Evolutionary conservation across 1,284 basidiomycete species (phyloP).

Genomic region (Tilletia setariae): DNA sequence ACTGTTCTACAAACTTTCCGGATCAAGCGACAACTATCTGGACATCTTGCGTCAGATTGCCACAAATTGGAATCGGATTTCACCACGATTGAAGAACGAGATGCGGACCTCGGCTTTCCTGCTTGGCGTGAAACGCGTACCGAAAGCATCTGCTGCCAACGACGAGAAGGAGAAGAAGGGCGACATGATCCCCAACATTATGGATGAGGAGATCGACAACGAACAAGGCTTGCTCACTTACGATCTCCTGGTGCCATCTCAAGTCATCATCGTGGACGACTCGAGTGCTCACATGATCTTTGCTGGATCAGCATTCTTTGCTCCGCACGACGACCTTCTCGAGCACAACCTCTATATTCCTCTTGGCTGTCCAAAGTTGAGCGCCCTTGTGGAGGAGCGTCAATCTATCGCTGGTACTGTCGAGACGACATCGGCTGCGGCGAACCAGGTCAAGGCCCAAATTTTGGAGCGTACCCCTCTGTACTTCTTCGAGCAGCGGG

Average conservation of each 20-base stretch:
- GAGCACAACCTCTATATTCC: conserved; percentile 59
- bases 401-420: conserved; percentile 62
- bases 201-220: conserved; percentile 31
- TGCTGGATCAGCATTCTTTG: conserved; percentile 62
- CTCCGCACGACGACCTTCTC: conserved; percentile 83
- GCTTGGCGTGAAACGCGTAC: conserved; percentile 65
- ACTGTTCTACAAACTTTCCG: conserved; percentile 68
- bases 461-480: conserved; percentile 84
- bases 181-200: conserved; percentile 17
- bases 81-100: conserved; percentile 57
- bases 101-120: conserved; percentile 73
- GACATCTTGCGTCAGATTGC: conserved; percentile 78
- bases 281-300: conserved; percentile 54
- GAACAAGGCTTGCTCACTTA: conserved; percentile 47
- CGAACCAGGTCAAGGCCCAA: conserved; percentile 42
- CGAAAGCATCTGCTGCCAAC: not conserved
- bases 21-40: conserved; percentile 66
- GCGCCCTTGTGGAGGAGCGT: conserved; percentile 70
- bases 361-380: conserved; percentile 66
- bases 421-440: conserved; percentile 37
- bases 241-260: conserved; percentile 48
- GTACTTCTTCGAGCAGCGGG: conserved; percentile 83
- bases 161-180: not conserved
- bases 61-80: conserved; percentile 67
- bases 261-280: conserved; percentile 53